Conservation (phyloP, 2,329 filamentous ascomycete genomes). For the Plenodomus lindquistii region DNA sequence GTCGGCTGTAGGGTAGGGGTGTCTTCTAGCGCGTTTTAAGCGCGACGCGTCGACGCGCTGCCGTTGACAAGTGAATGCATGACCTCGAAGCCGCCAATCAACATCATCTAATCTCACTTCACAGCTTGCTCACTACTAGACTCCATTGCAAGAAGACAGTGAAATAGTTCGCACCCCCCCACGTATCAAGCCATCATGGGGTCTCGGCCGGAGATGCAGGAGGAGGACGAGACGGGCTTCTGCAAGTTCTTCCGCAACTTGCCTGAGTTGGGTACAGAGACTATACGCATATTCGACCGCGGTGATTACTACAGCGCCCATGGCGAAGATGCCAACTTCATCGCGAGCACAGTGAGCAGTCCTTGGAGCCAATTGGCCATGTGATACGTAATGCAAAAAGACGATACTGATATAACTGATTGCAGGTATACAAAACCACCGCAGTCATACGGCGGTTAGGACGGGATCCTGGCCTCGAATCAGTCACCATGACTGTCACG, state of each 20-base stretch:
- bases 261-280: constrained; percentile 69
- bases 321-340: constrained; percentile 80
- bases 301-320: constrained; percentile 97
- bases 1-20: too few species aligned
- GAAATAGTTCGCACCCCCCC: not conserved
- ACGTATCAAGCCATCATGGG: constrained; percentile 48
- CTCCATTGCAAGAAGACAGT: too few species aligned
- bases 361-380: not conserved
- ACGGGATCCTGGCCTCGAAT: constrained; percentile 80
- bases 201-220: constrained; percentile 63
- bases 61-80: too few species aligned
- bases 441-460: constrained; percentile 92
- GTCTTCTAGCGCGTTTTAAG: too few species aligned
- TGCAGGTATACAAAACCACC: constrained; percentile 91
- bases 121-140: too few species aligned
- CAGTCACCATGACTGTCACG: constrained; percentile 92
- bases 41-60: too few species aligned
- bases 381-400: too few species aligned
- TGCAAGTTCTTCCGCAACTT: constrained; percentile 95
- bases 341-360: constrained; percentile 71
- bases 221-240: constrained; percentile 96
- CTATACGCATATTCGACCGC: constrained; percentile 88
- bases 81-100: too few species aligned
- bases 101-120: too few species aligned
- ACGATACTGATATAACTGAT: not conserved